A percentile compares a stretch with the other conserved stretches of the same genome.
These are phyloP conservation scores for Gamsiella multidivaricata DNA, from an alignment of 192 early-diverging fungal species.

Conservation along the genomic window DNA sequence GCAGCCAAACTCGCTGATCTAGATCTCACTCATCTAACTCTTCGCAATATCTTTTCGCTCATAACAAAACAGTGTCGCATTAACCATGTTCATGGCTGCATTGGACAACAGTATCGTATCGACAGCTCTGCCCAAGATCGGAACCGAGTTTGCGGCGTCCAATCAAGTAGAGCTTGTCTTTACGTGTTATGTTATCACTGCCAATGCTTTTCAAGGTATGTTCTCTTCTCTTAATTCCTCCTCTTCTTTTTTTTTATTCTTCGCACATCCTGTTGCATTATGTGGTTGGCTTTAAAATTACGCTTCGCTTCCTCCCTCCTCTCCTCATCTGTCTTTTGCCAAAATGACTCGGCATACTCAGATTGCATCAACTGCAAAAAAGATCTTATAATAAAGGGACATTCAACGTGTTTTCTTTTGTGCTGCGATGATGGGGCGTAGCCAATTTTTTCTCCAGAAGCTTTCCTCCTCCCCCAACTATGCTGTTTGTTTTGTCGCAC, in stretches of 20 bases:
- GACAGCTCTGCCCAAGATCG: constrained; percentile 70
- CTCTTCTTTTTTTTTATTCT: constrained; percentile 2
- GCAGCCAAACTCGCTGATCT: not conserved
- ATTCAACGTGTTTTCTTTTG: not conserved
- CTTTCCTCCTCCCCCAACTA: not conserved
- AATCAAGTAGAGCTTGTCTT: constrained; percentile 49
- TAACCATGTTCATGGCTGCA: constrained; percentile 69
- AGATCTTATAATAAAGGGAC: not conserved
- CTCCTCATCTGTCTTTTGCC: no score
- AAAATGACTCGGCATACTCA: no score
- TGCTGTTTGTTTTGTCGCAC: no score
- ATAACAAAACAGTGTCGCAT: constrained; percentile 18
- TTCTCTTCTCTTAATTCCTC: no score
- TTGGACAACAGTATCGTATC: constrained; percentile 73
- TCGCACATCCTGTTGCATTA: not conserved
- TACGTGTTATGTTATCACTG: constrained; percentile 50
- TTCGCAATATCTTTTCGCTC: no score
- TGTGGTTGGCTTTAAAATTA: no score
- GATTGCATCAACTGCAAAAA: not conserved
- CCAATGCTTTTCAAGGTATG: constrained; percentile 51
- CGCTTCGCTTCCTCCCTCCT: not conserved
- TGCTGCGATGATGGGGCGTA: not conserved
- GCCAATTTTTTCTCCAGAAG: not conserved
- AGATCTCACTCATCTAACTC: no score
- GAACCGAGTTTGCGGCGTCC: constrained; percentile 39